Evolutionary conservation across 2,329 filamentous ascomycete species (phyloP).

Genomic region (Fusarium miscanthi): DNA sequence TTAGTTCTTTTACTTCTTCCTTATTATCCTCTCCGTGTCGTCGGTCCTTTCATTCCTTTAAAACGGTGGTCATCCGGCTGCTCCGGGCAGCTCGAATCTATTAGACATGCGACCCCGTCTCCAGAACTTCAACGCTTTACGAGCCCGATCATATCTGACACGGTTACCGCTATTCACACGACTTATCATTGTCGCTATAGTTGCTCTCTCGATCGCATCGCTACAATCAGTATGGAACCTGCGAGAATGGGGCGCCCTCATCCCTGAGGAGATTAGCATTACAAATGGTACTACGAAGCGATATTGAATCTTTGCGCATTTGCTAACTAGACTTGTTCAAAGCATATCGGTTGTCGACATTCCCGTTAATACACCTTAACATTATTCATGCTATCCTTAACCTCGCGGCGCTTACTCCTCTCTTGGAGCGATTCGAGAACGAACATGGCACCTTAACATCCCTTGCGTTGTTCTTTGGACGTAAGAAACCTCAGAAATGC

Average conservation of each 20-base stretch:
- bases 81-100: slow-evolving; percentile 40
- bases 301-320: neutral
- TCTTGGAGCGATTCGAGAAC: slow-evolving; percentile 92
- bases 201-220: slow-evolving; percentile 71
- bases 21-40: neutral
- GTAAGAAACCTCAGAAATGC: slow-evolving; percentile 65
- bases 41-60: neutral
- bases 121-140: slow-evolving; percentile 71
- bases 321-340: slow-evolving; percentile 9
- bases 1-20: neutral
- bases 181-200: slow-evolving; percentile 72
- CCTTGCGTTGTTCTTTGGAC: slow-evolving; percentile 88
- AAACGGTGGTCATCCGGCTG: slow-evolving; percentile 36
- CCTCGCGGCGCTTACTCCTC: slow-evolving; percentile 80
- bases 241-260: slow-evolving; percentile 80
- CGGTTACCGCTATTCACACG: slow-evolving; percentile 91
- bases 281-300: slow-evolving; percentile 66
- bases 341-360: slow-evolving; percentile 96
- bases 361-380: slow-evolving; percentile 84
- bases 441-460: slow-evolving; percentile 92
- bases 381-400: slow-evolving; percentile 86
- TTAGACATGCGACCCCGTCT: slow-evolving; percentile 49
- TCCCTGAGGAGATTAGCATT: slow-evolving; percentile 79
- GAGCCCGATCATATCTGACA: slow-evolving; percentile 82
- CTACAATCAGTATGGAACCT: slow-evolving; percentile 78